Evolutionary conservation across 2,329 filamentous ascomycete species (phyloP), one percentile per base, ranked within the genome.

Genomic region (Talaromyces sp.): DNA sequence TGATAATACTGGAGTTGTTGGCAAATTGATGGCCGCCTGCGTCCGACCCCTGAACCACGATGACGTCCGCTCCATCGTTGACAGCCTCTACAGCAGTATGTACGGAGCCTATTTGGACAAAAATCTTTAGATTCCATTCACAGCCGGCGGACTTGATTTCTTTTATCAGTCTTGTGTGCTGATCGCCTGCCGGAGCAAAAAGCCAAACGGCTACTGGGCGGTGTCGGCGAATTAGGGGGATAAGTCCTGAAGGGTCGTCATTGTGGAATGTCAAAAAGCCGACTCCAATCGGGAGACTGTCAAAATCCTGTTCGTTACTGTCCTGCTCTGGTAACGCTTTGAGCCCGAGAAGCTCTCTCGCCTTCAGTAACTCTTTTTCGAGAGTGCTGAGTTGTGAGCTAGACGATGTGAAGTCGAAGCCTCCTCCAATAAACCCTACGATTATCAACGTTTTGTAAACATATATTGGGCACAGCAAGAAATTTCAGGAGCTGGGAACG

Each of bases 181-280:
- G 74, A 23, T 76, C 69, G 16, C 79, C 70, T 5, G 77, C 74
- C 1, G 86, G 85, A 2, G 87, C 87, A 68, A 89, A 90, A 54
- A 90, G 80, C 88, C 88, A 90, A 8, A 87, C 78, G 0, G 85
- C 87, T 2, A 81, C 82, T 1, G 87, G 86, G 0, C 73, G 74
- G 70, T 86, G 82, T 63, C 78, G 74, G 28, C 69, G 69, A 18
- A 90, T 75, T 12, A 88, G 65, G 1, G 82, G 81, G 2, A 85
- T 70, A 31, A 56, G 18, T 28, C 55, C 55, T 44, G n/a, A 14
- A 27, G 55, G 18, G 44, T 56, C 55, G 1, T 78, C 76, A 27
- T 75, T 71, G 57, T 81, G 73, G 61, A 84, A 85, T 53, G 85
- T 83, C 59, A 89, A 80, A 72, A 90, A 87, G 60, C 87, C 88